Base-by-base conservation (phyloP, 1,139 yeast genomes). In the Yamadazyma diospyri region DNA sequence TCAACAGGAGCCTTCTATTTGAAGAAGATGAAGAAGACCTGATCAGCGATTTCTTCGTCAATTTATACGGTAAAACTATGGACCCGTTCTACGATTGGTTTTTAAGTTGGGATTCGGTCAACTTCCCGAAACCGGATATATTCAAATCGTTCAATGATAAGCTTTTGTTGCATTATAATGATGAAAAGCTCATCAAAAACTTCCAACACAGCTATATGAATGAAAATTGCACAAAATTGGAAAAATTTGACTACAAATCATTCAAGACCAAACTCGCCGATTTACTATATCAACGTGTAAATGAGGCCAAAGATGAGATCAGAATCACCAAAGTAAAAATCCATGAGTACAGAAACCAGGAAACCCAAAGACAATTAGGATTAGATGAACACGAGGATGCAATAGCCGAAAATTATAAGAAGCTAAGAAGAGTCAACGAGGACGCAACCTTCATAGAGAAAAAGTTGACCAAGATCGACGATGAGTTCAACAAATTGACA, bases 321-420 rank as follows among this genome's bases (percentile, higher is more conserved):
- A 47, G 53, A n/a, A 41, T 44, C 1, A 40, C 49, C 2, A 46
- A 51, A 4, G 38, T 42, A 3, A 39, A 49, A 4, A 38, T 78
- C 3, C 53, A 57, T 1, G 44, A 48, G 1, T 51, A 64, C 5
- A 62, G 77, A 39, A 33, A 50, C 3, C 51, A 53, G 17, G 81
- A 79, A 40, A 70, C 81, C 1, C 47, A 57, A 18, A 57, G 78
- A 31, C 86, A 81, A 43, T 44, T 59, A 5, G 48, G 55, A 10
- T 57, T 72, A 25, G 92, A 82, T 50, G 52, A 50, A 1, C 73
- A 59, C 33, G 72, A 78, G 45, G 65, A 57, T 2, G 49, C 55
- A 13, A 71, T 78, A 13, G 82, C 80, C 0, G 57, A 51, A 3
- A 49, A 57, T 15, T 81, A 75, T 49, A 65, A 65, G 33, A 60